These are phyloP conservation scores for Russula vinacea DNA, from an alignment of 768 basidiomycete species.

Conservation along the genomic window DNA sequence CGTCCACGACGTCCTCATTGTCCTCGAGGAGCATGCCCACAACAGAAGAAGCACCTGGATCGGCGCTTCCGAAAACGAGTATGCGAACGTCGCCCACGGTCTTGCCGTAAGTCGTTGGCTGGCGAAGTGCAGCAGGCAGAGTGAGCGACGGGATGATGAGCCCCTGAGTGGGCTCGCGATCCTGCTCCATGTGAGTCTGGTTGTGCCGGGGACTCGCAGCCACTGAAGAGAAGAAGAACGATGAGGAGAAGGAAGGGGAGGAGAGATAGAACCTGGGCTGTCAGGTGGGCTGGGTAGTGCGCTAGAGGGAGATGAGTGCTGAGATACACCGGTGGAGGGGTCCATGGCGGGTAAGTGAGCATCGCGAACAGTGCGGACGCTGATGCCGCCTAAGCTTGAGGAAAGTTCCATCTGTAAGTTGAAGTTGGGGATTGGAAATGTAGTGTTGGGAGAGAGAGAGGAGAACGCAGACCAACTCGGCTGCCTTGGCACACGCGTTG, in stretches of 20 bases:
- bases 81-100: conserved; percentile 60
- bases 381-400: conserved; percentile 22
- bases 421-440: background rate
- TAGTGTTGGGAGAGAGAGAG: background rate
- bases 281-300: conserved; percentile 56
- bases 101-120: conserved; percentile 65
- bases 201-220: conserved; percentile 62
- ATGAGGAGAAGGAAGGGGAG: conserved; percentile 67
- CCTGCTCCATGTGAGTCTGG: conserved; percentile 43
- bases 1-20: conserved; percentile 67
- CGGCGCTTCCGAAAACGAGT: conserved; percentile 50
- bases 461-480: conserved; percentile 2
- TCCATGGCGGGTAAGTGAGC: conserved; percentile 7
- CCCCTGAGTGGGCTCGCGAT: conserved; percentile 43
- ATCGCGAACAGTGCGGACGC: conserved; percentile 27
- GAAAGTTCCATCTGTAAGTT: conserved; percentile 19
- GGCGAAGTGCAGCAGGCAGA: conserved; percentile 57
- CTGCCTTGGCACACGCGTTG: background rate
- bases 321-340: conserved; percentile 35
- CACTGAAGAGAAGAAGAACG: conserved; percentile 75
- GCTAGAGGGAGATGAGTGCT: conserved; percentile 47
- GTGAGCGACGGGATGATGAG: conserved; percentile 69
- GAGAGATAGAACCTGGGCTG: conserved; percentile 64
- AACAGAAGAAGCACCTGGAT: conserved; percentile 46
- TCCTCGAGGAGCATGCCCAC: conserved; percentile 53